Base-by-base conservation (phyloP, 2,329 filamentous ascomycete genomes). In the Trichoderma atrobrunneum region DNA sequence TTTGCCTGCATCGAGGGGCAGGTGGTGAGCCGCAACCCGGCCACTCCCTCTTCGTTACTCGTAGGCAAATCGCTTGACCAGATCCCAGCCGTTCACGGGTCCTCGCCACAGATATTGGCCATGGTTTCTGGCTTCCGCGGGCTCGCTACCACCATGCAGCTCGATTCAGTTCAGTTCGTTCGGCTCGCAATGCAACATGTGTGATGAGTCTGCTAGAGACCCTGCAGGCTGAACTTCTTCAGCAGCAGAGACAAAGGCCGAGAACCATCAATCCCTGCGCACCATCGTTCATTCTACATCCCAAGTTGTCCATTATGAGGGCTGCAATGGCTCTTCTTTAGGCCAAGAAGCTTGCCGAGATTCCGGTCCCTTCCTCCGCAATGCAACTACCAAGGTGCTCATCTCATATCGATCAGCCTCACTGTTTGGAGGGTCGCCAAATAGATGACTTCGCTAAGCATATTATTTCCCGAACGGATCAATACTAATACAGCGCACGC, bases 371-470 rank as follows among this genome's bases (percentile, higher is more conserved):
- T 34, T 34, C 12, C 51, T 57, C 43, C 64, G 64, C 32, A 34
- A 34, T 32, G 39, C 30, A 54, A 30, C n/a, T 30, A 28, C 36
- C 12, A 60, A 24, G 56, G 66, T 61, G n/a, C 66, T 69, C 43
- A 51, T 51, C n/a, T 51, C 16, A n/a, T 62, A n/a, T 62, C 10
- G 39, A 70, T 70, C 57, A 51, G 57, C 57, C 66, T 69, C 66
- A 34, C 24, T 8, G 21, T 11, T 26, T 26, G 18, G 54, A 51
- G 36, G 24, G 34, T 60, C 36, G 34, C 43, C 43, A 65, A 34
- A 65, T 65, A 63, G 11, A 18, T 34, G 43, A 51, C 24, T 65
- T 54, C n/a, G 62, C 54, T 51, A 48, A 60, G 56, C 26, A 51
- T 51, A 60, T 32, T 68, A 48, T 60, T 68, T 68, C 36, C 65